Percentiles rank a stretch among this genome's conserved stretches.
These are phyloP conservation scores for Ascochyta rabiei DNA, from an alignment of 2,329 filamentous ascomycete genomes.

Conservation along the genomic window DNA sequence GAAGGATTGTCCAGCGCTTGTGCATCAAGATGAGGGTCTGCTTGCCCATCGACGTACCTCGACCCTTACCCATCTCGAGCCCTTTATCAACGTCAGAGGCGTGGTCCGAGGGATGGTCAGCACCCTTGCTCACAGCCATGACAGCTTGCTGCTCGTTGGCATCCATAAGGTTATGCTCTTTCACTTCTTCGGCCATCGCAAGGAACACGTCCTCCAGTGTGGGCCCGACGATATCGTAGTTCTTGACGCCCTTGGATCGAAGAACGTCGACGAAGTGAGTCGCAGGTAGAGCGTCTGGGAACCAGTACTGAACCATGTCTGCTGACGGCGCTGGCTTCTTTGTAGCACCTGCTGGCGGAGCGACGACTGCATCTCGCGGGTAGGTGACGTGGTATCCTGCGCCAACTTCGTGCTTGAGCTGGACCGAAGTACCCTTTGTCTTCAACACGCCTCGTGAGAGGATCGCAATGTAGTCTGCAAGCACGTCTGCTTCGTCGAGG, in stretches of 20 bases:
- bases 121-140: slow-evolving; percentile 26
- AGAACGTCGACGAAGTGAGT: slow-evolving; percentile 73
- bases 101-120: slow-evolving; percentile 35
- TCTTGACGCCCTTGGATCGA: slow-evolving; percentile 68
- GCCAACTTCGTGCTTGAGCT: slow-evolving; percentile 80
- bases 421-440: slow-evolving; percentile 82
- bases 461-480: slow-evolving; percentile 88
- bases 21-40: slow-evolving; percentile 77
- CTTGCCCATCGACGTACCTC: slow-evolving; percentile 68
- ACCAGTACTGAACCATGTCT: slow-evolving; percentile 75
- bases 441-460: slow-evolving; percentile 83
- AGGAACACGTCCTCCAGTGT: slow-evolving; percentile 94
- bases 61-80: slow-evolving; percentile 67
- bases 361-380: slow-evolving; percentile 50
- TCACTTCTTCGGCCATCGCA: slow-evolving; percentile 80
- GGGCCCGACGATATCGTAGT: slow-evolving; percentile 86
- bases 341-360: slow-evolving; percentile 53
- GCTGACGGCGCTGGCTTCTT: slow-evolving; percentile 55
- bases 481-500: slow-evolving; percentile 87
- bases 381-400: slow-evolving; percentile 77
- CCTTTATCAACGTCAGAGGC: slow-evolving; percentile 39
- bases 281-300: slow-evolving; percentile 71
- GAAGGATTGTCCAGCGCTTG: slow-evolving; percentile 79
- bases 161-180: slow-evolving; percentile 54
- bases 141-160: slow-evolving; percentile 29